phyloP scores from a whole-genome alignment of 2,329 filamentous ascomycete genomes.

The Xylariaceae sp. region DNA sequence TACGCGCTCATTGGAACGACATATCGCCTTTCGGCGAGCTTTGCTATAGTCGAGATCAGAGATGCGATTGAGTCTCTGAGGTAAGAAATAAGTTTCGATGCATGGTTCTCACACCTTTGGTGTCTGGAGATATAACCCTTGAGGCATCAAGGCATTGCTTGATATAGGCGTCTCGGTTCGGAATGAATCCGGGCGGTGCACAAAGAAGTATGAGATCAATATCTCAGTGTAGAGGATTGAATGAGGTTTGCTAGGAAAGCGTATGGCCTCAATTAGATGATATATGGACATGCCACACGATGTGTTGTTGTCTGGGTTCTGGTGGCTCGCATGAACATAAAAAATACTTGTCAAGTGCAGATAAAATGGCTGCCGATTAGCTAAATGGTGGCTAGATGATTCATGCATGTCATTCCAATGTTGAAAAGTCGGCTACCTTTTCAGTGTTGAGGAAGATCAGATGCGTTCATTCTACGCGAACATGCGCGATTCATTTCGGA shows the following conservation, averaged over 20 bases:
- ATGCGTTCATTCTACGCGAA: no score
- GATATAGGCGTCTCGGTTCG: constrained; percentile 22
- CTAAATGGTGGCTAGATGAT: neutral
- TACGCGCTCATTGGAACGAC: constrained; percentile 7
- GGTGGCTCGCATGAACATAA: constrained; percentile 18
- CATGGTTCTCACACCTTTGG: constrained; percentile 11
- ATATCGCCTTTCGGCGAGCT: constrained; percentile 3
- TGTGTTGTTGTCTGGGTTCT: constrained; percentile 19
- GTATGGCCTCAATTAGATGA: constrained; percentile 24
- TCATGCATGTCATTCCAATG: neutral
- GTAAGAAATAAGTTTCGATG: constrained; percentile 13
- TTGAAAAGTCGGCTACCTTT: no score
- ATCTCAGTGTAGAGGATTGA: constrained; percentile 25
- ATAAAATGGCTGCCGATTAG: constrained; percentile 1
- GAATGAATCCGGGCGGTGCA: constrained; percentile 19
- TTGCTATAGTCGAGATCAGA: constrained; percentile 7
- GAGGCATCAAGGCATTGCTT: constrained; percentile 15
- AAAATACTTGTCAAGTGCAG: constrained; percentile 10
- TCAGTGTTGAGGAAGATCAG: no score
- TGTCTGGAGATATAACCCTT: constrained; percentile 14
- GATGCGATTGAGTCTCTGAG: constrained; percentile 8
- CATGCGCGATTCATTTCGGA: no score
- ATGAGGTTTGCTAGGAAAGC: constrained; percentile 26
- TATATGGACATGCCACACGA: constrained; percentile 23
- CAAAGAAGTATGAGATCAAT: constrained; percentile 13